phyloP scores from a whole-genome alignment of 495 filamentous ascomycete species.

The Annulohypoxylon stygium region DNA sequence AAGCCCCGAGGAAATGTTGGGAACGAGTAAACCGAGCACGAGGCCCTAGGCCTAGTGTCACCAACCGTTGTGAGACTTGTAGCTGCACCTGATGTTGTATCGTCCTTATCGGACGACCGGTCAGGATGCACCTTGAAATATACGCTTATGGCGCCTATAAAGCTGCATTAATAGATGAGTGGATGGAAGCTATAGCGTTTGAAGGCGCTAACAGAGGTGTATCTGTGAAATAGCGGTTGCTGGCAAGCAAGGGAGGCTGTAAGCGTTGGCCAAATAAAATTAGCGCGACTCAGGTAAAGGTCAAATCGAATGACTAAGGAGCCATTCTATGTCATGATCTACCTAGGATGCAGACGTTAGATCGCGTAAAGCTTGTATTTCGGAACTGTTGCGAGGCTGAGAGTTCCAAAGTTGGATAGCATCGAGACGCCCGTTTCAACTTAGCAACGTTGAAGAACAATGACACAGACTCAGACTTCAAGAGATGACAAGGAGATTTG shows the following conservation, averaged over 20 bases:
- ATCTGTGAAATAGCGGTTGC: neutral
- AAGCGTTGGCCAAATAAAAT: neutral
- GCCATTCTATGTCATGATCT: neutral
- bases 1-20: neutral
- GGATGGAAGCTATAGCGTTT: neutral
- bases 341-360: neutral
- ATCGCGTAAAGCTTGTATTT: neutral
- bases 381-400: too few species aligned
- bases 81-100: neutral
- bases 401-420: too few species aligned
- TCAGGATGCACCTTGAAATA: neutral
- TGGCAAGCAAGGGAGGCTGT: neutral
- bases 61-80: neutral
- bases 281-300: neutral
- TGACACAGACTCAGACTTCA: too few species aligned
- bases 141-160: neutral
- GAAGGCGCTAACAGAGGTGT: neutral
- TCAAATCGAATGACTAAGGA: neutral
- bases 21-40: neutral
- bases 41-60: neutral
- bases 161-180: neutral
- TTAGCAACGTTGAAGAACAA: neutral
- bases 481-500: neutral
- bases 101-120: neutral
- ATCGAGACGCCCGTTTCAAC: neutral